These are phyloP conservation scores for Letharia columbiana DNA, from an alignment of 495 filamentous ascomycete genomes.

Conservation along the genomic window DNA sequence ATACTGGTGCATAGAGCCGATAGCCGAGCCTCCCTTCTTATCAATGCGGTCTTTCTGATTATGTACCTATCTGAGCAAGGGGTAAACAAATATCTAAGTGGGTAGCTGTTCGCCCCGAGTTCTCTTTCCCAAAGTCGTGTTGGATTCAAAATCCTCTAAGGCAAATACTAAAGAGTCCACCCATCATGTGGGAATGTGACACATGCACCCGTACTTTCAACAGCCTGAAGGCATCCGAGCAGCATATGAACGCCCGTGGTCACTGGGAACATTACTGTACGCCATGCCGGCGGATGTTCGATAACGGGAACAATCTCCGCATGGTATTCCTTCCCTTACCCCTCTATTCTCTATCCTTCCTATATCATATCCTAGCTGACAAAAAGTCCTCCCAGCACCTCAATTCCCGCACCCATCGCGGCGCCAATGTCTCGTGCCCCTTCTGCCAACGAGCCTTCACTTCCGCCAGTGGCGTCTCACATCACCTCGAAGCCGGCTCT, in stretches of 20 bases:
- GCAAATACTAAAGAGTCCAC: not conserved
- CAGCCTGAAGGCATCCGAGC: constrained; percentile 24
- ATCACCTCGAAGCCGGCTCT: constrained; percentile 40
- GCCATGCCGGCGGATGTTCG: constrained; percentile 31
- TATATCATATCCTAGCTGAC: constrained; percentile 9
- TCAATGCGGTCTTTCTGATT: too few relatives aligned
- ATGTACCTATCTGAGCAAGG: too few relatives aligned
- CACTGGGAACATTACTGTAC: constrained; percentile 38
- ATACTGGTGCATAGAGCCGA: not conserved
- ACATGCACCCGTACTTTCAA: constrained; percentile 31
- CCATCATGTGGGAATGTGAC: constrained; percentile 29
- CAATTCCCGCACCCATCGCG: constrained; percentile 36
- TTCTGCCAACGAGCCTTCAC: constrained; percentile 37
- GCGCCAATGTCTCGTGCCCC: constrained; percentile 31
- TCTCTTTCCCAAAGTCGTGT: not conserved
- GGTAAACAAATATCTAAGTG: too few relatives aligned
- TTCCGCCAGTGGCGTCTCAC: constrained; percentile 36
- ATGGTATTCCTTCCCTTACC: constrained; percentile 26
- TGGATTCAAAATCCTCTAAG: not conserved
- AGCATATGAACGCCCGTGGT: constrained; percentile 32
- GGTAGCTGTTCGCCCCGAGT: too few relatives aligned
- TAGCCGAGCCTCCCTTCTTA: not conserved
- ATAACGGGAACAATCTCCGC: constrained; percentile 34
- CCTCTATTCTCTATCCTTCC: not conserved
- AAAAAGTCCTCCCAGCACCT: constrained; percentile 31